These are phyloP conservation scores for Podaxis carcinomalis DNA, from an alignment of 768 basidiomycete genomes.

Conservation along the genomic window DNA sequence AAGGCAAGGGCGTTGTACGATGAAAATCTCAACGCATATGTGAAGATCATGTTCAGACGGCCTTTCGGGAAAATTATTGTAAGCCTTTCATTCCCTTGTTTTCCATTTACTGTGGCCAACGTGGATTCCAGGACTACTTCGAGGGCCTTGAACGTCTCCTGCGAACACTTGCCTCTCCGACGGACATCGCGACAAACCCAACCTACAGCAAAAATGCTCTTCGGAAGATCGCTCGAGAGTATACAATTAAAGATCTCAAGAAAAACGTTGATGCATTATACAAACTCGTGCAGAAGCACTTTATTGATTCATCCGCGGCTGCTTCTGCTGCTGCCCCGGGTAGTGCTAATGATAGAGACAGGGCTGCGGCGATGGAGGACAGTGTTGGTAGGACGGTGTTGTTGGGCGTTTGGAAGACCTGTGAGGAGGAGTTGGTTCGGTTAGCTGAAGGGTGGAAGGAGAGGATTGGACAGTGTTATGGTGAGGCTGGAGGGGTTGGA, in stretches of 20 bases:
- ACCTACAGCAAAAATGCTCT: slow-evolving; percentile 72
- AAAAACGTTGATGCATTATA: slow-evolving; percentile 84
- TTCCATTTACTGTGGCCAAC: neutral
- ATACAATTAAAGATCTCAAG: slow-evolving; percentile 81
- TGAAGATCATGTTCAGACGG: slow-evolving; percentile 80
- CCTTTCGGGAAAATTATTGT: slow-evolving; percentile 88
- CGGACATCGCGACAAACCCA: slow-evolving; percentile 70
- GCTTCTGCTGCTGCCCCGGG: slow-evolving; percentile 25
- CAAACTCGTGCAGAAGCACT: slow-evolving; percentile 95
- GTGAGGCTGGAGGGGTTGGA: slow-evolving; percentile 54
- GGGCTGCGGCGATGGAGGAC: slow-evolving; percentile 1
- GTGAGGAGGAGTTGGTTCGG: slow-evolving; percentile 77
- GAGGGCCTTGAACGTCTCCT: slow-evolving; percentile 85
- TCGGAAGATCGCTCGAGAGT: slow-evolving; percentile 86
- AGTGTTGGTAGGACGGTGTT: slow-evolving; percentile 37
- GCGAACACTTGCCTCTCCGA: slow-evolving; percentile 47
- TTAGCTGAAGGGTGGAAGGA: slow-evolving; percentile 67
- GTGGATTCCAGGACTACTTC: slow-evolving; percentile 75
- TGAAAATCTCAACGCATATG: slow-evolving; percentile 83
- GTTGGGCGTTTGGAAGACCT: slow-evolving; percentile 86
- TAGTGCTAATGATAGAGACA: slow-evolving; percentile 1
- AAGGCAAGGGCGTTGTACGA: slow-evolving; percentile 83
- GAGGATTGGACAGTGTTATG: slow-evolving; percentile 76
- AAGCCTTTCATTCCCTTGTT: slow-evolving; percentile 23
- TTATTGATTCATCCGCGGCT: slow-evolving; percentile 76